Conservation (phyloP, 2,329 filamentous ascomycete species). For the Bipolaris victoriae region DNA sequence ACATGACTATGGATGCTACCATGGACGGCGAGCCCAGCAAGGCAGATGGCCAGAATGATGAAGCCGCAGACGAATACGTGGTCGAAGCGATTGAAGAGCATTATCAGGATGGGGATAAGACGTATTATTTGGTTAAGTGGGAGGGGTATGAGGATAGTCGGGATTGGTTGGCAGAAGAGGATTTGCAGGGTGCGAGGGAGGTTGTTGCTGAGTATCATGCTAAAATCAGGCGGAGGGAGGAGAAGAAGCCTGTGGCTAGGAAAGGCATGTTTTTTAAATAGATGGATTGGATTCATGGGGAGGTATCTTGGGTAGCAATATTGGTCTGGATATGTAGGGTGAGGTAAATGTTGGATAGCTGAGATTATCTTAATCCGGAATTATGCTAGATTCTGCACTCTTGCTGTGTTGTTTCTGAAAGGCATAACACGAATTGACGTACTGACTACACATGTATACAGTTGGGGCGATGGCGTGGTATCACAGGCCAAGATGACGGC, state of each 20-base stretch:
- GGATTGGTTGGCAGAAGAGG: constrained; percentile 41
- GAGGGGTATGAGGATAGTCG: constrained; percentile 38
- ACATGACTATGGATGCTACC: neutral
- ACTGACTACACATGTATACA: too few relatives aligned
- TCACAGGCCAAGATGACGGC: neutral
- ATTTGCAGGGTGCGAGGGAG: constrained; percentile 36
- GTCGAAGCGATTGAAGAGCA: constrained; percentile 41
- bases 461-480: too few relatives aligned
- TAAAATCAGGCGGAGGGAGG: constrained; percentile 13
- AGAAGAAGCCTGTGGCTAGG: too few relatives aligned
- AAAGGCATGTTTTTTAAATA: neutral
- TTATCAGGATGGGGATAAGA: constrained; percentile 24
- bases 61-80: constrained; percentile 34
- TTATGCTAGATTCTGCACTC: too few relatives aligned
- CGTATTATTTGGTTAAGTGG: constrained; percentile 46
- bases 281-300: neutral
- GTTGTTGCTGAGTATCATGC: constrained; percentile 36
- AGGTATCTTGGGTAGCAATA: neutral
- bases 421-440: too few relatives aligned
- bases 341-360: too few relatives aligned
- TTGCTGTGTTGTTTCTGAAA: too few relatives aligned
- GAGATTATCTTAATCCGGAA: too few relatives aligned
- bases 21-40: neutral
- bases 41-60: constrained; percentile 7
- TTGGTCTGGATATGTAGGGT: too few relatives aligned